phyloP scores from a whole-genome alignment of 2,329 filamentous ascomycete genomes.

The Pseudogymnoascus sp. region DNA sequence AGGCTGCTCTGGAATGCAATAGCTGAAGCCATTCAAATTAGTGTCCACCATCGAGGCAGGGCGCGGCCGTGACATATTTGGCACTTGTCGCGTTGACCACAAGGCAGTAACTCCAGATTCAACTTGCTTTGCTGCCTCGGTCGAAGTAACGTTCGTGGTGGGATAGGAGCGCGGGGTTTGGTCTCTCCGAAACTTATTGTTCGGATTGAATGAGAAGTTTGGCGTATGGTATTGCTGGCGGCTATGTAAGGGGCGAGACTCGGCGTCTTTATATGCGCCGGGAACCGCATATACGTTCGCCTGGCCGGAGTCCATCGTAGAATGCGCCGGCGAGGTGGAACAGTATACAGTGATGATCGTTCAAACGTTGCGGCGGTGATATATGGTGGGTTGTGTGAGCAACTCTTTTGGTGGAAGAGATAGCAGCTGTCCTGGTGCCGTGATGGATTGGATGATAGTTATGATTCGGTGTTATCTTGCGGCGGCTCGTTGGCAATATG shows the following conservation, averaged over 20 bases:
- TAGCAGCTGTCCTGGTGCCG: background rate
- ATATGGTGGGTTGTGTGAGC: background rate
- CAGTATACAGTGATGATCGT: background rate
- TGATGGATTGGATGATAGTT: background rate
- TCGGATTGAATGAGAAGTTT: slow-evolving; percentile 43
- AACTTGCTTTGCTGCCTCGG: slow-evolving; percentile 40
- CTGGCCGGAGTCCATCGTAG: slow-evolving; percentile 46
- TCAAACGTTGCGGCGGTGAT: background rate
- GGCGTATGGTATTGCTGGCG: slow-evolving; percentile 43
- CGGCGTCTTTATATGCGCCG: slow-evolving; percentile 9
- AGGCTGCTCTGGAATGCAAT: slow-evolving; percentile 48
- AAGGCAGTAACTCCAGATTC: slow-evolving; percentile 43
- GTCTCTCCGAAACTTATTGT: slow-evolving; percentile 43
- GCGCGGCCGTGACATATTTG: slow-evolving; percentile 41
- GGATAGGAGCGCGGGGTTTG: slow-evolving; percentile 38
- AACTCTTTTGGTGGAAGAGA: background rate
- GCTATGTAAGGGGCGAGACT: slow-evolving; percentile 37
- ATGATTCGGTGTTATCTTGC: slow-evolving; percentile 3
- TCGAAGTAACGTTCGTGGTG: slow-evolving; percentile 44
- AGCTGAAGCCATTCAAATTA: slow-evolving; percentile 42
- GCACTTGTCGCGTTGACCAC: slow-evolving; percentile 50
- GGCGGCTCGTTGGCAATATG: slow-evolving; percentile 13
- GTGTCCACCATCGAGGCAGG: slow-evolving; percentile 53
- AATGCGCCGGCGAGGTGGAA: slow-evolving; percentile 17
- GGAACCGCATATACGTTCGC: slow-evolving; percentile 43